Percentiles rank a stretch among this genome's conserved stretches.
Conservation (phyloP, 129 eudicot species). For the Flaveria bidentis region DNA sequence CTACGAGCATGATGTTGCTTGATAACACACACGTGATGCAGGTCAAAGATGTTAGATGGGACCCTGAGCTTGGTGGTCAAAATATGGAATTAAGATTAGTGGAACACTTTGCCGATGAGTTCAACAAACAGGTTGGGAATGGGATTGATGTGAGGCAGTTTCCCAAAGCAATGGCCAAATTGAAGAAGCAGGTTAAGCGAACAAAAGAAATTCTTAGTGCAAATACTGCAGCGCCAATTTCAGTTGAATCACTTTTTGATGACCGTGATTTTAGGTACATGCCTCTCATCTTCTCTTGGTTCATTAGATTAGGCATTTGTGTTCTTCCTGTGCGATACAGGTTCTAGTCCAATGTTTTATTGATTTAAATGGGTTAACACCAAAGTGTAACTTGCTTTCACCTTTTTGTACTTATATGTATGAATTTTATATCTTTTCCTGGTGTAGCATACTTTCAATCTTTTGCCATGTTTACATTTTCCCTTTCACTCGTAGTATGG, state of each 20-base stretch:
- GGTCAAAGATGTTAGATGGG: slow-evolving; percentile 96
- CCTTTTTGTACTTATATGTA: background rate
- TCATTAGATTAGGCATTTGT: slow-evolving; percentile 5
- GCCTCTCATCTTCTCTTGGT: slow-evolving; percentile 1
- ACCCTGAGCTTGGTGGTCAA: slow-evolving; percentile 95
- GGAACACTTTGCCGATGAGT: slow-evolving; percentile 93
- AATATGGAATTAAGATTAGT: slow-evolving; percentile 85
- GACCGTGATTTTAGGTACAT: slow-evolving; percentile 75
- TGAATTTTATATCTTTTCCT: background rate
- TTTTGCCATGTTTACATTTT: background rate
- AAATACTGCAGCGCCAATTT: slow-evolving; percentile 91
- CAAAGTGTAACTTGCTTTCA: slow-evolving; percentile 3
- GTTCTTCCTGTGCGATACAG: slow-evolving; percentile 8
- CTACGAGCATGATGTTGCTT: slow-evolving; percentile 4
- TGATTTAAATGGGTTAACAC: background rate
- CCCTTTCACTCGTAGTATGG: no score
- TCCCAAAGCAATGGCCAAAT: slow-evolving; percentile 97
- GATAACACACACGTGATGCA: slow-evolving; percentile 30
- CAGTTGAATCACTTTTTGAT: slow-evolving; percentile 92
- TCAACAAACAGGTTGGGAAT: slow-evolving; percentile 88
- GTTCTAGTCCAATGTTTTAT: background rate
- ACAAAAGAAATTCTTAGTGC: slow-evolving; percentile 99
- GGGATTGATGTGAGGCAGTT: slow-evolving; percentile 82
- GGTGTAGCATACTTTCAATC: background rate
- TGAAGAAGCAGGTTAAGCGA: slow-evolving; percentile 98